Base-by-base conservation (phyloP, 2,329 filamentous ascomycete species). In the Penicillium brevicompactum region DNA sequence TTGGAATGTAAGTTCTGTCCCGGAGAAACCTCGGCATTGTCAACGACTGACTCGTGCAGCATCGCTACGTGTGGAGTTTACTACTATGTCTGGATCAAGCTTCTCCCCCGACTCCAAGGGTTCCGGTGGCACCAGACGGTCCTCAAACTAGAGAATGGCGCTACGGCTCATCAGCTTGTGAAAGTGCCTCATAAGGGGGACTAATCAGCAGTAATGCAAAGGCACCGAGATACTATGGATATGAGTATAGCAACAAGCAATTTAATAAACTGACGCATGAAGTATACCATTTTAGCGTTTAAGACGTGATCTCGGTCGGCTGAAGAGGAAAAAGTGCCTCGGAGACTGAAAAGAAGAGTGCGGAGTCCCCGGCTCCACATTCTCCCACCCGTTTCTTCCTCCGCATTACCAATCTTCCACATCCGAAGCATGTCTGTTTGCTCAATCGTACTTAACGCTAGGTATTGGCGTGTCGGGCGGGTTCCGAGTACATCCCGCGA, bases 121-220 rank as follows among this genome's bases (percentile, higher is more conserved):
- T 88, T 87, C 59, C 64, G 71, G 7, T 78, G 87, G 40, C 78
- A 84, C 1, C 80, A 85, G 13, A 81, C 85, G 30, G 68, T 86
- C 2, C 52, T 85, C 1, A 68, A 76, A 0, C 69, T 85, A 10
- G 82, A 82, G 6, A 77, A 79, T 45, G 77, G 77, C 4, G 78
- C 77, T 1, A 69, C 75, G 46, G 77, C 76, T 0, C 79, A 84
- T 63, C 66, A 68, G n/a, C 62, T 88, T 4, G 74, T 85, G 11
- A 83, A 81, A 57, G 76, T 88, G 1, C 82, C 83, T 0, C 62
- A 79, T 1, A 40, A 16, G 14, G 21, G 41, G 37, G 13, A 7
- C 4, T 53, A n/a, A 49, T 34, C 9, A 11, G 13, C 31, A 34
- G 31, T 34, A 2, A 18, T 10, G 31, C 14, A 7, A 10, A 34